Evolutionary conservation across 768 basidiomycete species (phyloP).

Genomic region (Phlebiopsis gigantea): DNA sequence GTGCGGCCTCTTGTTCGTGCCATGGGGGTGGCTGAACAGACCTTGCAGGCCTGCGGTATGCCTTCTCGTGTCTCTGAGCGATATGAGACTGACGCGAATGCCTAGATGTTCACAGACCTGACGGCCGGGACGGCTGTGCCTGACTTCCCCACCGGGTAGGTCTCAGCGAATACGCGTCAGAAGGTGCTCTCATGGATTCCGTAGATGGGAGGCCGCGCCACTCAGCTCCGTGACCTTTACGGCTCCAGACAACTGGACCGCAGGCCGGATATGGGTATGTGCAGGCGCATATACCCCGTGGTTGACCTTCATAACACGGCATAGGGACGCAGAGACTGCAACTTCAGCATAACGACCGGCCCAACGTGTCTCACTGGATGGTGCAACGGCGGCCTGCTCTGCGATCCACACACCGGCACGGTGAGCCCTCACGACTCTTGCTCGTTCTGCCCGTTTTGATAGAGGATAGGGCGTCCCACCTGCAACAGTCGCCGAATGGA

Average conservation of each 20-base stretch:
- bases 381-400: slow-evolving; percentile 35
- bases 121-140: slow-evolving; percentile 26
- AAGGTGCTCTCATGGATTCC: background rate
- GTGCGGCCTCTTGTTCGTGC: background rate
- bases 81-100: background rate
- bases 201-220: slow-evolving; percentile 23
- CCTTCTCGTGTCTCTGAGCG: background rate
- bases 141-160: slow-evolving; percentile 24
- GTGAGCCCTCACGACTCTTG: background rate
- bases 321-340: slow-evolving; percentile 34
- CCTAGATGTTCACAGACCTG: slow-evolving; percentile 29
- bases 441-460: background rate
- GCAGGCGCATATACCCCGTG: background rate
- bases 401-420: slow-evolving; percentile 32
- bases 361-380: slow-evolving; percentile 33
- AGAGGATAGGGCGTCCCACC: slow-evolving; percentile 16
- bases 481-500: background rate
- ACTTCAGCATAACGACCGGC: slow-evolving; percentile 29
- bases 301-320: background rate
- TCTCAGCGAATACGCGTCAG: background rate
- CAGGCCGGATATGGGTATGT: slow-evolving; percentile 34
- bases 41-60: slow-evolving; percentile 27
- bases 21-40: background rate
- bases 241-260: slow-evolving; percentile 34
- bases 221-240: slow-evolving; percentile 25